Conservation (phyloP, 2,329 filamentous ascomycete genomes). For the Fusarium poae region DNA sequence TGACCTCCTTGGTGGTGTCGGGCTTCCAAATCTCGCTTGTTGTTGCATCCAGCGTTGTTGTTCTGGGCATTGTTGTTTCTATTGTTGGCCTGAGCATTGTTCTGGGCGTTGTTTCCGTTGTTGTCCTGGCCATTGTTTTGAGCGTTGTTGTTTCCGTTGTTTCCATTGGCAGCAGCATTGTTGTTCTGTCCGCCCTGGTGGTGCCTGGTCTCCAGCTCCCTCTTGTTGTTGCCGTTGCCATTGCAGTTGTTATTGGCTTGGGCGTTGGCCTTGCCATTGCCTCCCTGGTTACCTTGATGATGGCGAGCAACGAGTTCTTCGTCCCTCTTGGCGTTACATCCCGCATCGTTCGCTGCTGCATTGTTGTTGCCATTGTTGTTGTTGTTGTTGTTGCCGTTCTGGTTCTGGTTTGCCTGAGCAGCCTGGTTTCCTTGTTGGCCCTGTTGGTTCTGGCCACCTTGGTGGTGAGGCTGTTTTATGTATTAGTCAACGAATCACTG, state of each 20-base stretch:
- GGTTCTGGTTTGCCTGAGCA: conserved; percentile 6
- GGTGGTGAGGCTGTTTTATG: conserved; percentile 13
- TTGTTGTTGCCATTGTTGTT: conserved; percentile 2
- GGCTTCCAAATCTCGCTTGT: conserved; percentile 12
- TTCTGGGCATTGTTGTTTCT: not conserved
- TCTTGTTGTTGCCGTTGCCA: not conserved
- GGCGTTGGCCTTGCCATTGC: conserved; percentile 5
- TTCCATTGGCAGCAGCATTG: not conserved
- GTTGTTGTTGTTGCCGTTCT: conserved; percentile 7
- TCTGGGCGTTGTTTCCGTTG: not conserved
- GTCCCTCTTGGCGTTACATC: conserved; percentile 23
- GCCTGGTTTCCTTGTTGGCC: conserved; percentile 1
- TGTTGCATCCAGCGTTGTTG: conserved; percentile 11
- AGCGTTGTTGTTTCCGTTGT: not conserved
- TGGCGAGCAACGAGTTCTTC: conserved; percentile 19
- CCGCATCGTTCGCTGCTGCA: not conserved
- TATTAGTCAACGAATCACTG: not conserved
- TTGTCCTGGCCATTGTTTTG: not conserved
- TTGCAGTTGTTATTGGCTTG: not conserved
- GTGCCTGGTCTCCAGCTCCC: not conserved
- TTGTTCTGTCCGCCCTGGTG: conserved; percentile 3
- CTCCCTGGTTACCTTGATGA: conserved; percentile 16
- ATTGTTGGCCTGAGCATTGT: not conserved
- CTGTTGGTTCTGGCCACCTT: conserved; percentile 6
- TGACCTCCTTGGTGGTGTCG: conserved; percentile 19